Base-by-base conservation (phyloP, 1,284 basidiomycete genomes). In the Thecaphora frezii region DNA sequence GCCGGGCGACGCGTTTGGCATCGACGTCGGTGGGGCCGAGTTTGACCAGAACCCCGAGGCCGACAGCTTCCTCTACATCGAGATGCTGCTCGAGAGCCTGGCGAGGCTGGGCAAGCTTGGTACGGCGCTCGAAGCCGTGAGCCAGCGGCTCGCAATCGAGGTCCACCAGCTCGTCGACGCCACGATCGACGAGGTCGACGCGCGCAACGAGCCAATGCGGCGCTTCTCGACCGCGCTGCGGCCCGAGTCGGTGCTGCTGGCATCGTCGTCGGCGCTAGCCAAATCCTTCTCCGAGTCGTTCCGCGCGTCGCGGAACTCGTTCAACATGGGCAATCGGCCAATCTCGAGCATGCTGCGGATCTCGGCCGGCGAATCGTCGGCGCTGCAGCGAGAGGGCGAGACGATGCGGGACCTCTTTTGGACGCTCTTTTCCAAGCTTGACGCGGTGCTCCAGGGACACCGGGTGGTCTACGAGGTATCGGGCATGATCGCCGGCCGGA, bases 341-440 rank as follows among this genome's bases (percentile, higher is more conserved):
- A 43, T 45, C 1, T 61, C 60, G 40, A 52, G 50, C 33, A 50
- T 68, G 60, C 54, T 69, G 38, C 59, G 72, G 30, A 58, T 69
- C 43, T 54, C 59, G 16, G 61, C 71, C 1, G 53, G 62, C 47
- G 76, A 78, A 42, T 58, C 57, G 0, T 64, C 60, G 19, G 69
- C 69, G 30, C 57, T 76, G 49, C 66, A 71, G 44, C 55, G 66
- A 13, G 75, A 77, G 30, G 59, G 61, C 24, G 76, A 78, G 53
- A 75, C 71, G 46, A 75, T 78, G 71, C 85, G 84, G 58, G 96
- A 98, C 80, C 83, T 99, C 36, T 97, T 98, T 80, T 98, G 94
- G 93, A 97, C 96, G 4, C 80, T 97, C 18, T 99, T 92, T 78
- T 96, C 93, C 5, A 99, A 99, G 80, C 80, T 99, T 48, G 89